Evolutionary conservation across 2,329 filamentous ascomycete species (phyloP).

Genomic region (Metarhizium sp.): DNA sequence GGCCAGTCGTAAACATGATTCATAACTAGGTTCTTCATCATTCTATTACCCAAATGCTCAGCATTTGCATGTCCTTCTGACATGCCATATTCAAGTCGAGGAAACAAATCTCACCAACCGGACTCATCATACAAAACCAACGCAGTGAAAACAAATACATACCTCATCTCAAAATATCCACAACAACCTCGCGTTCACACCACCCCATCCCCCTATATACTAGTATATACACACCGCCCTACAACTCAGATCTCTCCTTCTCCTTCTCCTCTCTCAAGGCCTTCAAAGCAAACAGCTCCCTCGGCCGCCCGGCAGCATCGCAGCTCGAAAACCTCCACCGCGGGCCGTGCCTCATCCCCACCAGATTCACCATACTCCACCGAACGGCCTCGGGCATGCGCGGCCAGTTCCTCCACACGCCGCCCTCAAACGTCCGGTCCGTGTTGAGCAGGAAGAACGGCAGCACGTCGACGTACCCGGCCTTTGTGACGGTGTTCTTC

Average conservation of each 20-base stretch:
- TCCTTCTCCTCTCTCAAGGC: not conserved
- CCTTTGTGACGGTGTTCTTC: conserved; percentile 54
- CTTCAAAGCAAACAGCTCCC: conserved; percentile 41
- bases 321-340: conserved; percentile 61
- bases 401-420: conserved; percentile 53
- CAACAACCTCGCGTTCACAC: no score
- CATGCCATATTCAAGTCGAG: no score
- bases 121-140: no score
- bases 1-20: no score
- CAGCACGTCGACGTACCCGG: conserved; percentile 48
- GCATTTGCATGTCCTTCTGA: no score
- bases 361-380: conserved; percentile 51
- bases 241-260: conserved; percentile 6
- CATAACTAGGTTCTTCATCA: no score
- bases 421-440: conserved; percentile 49
- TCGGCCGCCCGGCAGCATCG: conserved; percentile 40
- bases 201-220: no score
- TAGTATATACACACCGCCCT: not conserved
- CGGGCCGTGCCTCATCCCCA: conserved; percentile 42
- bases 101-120: no score
- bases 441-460: conserved; percentile 57
- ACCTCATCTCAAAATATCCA: no score
- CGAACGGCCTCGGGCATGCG: conserved; percentile 52
- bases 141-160: no score
- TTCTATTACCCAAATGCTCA: no score